Evolutionary conservation across 2,329 filamentous ascomycete genomes (phyloP), one percentile per base, ranked within the genome.

Genomic region (Helotiales sp.): DNA sequence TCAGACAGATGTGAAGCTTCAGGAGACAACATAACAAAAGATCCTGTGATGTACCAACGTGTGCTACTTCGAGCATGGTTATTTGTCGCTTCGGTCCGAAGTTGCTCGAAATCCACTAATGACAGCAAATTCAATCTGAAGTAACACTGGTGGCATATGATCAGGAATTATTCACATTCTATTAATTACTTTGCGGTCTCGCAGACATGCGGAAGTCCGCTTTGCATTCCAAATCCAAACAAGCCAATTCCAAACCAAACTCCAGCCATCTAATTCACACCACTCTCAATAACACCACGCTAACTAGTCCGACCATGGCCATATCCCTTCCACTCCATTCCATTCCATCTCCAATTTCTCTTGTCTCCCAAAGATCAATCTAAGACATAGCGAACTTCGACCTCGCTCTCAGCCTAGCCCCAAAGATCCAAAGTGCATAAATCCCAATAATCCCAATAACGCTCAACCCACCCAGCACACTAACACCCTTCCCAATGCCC

Each of bases 401-500:
- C 22, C 73, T 71, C n/a, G 71, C 70, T 49, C 74, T 70, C 60
- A 75, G 57, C 65, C 69, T 73, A 1, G 71, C 72, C 20, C 74
- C 73, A 61, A 66, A 73, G 40, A 70, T 64, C 40, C 61, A 75
- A 15, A 75, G 67, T 20, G 61, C 61, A 59, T 70, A 89, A 62
- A 70, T 73, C 52, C 91, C 86, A n/a, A 84, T 69, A 68, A 87
- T 84, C 28, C 84, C 84, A 60, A 86, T 82, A 17, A 82, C 80
- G 64, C 82, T 84, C 58, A 87, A 73, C 1, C 85, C 86, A 2
- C 82, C 88, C 3, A 91, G 80, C 37, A 91, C 73, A 68, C 81
- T 85, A 0, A 84, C 82, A 6, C 88, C 89, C 58, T 78, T 80
- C 2, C 82, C 86, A n/a, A 91, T 84, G 15, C 87, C 87, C 4